Base-by-base conservation (phyloP, 2,329 filamentous ascomycete genomes). In the Hymenoscyphus repandus region DNA sequence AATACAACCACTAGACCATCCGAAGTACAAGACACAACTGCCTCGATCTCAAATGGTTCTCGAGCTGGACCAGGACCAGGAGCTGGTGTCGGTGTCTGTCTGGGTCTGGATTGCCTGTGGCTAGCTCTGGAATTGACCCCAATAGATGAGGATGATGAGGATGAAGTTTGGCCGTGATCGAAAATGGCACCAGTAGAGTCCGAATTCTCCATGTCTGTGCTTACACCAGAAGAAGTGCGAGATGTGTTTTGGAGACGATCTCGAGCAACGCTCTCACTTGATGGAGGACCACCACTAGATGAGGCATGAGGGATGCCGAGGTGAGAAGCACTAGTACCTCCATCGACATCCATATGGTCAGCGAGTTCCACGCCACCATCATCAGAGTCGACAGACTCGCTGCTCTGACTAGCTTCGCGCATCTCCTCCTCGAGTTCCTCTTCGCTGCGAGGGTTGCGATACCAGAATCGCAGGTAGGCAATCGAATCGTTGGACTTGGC, bases 401-500 rank as follows among this genome's bases (percentile, higher is more conserved):
- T 71, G 22, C 67, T 68, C 31, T 67, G 64, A 39, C 63, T 68
- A 27, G 63, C 72, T 18, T 71, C 69, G 27, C 74, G 67, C 17
- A 67, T 66, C 10, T 68, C 69, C 10, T 70, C 68, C 9, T 73
- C 69, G 10, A 75, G 69, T 45, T 79, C 75, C 49, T 78, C 76
- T 27, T 74, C 76, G 50, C 77, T 72, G 30, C 85, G 76, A 15
- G 88, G 88, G 64, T 93, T 85, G 47, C 87, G 79, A 62, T 87
- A 92, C 79, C 83, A 88, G 66, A 95, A 95, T 15, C 90, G 85
- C 52, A 95, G 74, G 62, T 95, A 95, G 1, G 90, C 89, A 62
- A 95, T 93, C 1, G 90, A 95, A 66, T 95, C 88, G 61, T 95
- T 95, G 27, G 86, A 85, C 66, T 95, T 95, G 18, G 90, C 89